Conservation (phyloP, 2,329 filamentous ascomycete species). For the Trichoderma semiorbis region DNA sequence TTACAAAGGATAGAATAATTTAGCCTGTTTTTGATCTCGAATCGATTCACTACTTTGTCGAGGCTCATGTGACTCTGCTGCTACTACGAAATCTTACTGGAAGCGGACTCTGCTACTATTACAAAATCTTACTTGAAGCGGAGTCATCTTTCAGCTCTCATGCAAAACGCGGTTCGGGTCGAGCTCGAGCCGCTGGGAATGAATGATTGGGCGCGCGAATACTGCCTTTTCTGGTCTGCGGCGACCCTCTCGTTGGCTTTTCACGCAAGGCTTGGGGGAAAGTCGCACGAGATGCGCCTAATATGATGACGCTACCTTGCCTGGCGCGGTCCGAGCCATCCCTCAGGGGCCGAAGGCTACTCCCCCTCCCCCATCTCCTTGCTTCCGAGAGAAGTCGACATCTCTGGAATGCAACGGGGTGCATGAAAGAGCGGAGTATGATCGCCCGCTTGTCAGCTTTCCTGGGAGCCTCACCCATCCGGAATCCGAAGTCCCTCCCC, state of each 20-base stretch:
- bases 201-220: background rate
- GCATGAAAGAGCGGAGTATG: slow-evolving; percentile 3
- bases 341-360: background rate
- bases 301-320: background rate
- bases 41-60: background rate
- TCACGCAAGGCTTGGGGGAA: background rate
- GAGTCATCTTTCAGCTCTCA: background rate
- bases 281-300: background rate
- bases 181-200: background rate
- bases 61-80: background rate
- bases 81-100: background rate
- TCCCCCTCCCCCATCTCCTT: background rate
- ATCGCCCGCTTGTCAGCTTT: slow-evolving; percentile 9
- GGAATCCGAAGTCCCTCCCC: background rate
- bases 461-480: slow-evolving; percentile 2
- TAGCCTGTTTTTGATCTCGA: background rate
- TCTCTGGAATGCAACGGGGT: background rate
- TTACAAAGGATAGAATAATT: background rate
- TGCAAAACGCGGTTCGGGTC: background rate
- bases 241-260: background rate
- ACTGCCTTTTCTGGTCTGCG: background rate
- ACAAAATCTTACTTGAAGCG: background rate
- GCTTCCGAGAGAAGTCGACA: background rate
- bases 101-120: background rate
- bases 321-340: background rate